phyloP scores from a whole-genome alignment of 768 basidiomycete species.

The Panaeolus cyanescens region DNA sequence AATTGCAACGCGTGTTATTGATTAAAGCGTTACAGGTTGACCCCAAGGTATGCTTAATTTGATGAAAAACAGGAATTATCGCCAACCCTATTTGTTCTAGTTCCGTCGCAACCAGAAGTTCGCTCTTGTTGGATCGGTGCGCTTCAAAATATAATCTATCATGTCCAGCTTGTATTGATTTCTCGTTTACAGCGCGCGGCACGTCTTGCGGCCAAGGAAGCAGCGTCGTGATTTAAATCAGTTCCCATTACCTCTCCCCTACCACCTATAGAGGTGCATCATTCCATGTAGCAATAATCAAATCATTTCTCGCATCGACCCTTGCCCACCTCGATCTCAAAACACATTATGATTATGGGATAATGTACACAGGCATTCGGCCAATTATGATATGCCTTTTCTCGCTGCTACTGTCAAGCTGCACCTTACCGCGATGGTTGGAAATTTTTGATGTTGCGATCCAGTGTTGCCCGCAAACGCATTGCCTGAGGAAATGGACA shows the following conservation, averaged over 20 bases:
- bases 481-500: slow-evolving; percentile 49
- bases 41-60: slow-evolving; percentile 58
- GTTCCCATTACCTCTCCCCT: neutral
- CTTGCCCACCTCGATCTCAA: neutral
- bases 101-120: slow-evolving; percentile 83
- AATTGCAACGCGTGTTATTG: neutral
- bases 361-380: slow-evolving; percentile 1
- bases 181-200: slow-evolving; percentile 57
- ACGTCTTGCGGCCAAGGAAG: slow-evolving; percentile 58
- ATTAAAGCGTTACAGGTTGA: slow-evolving; percentile 58
- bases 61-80: slow-evolving; percentile 6
- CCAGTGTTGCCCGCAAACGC: slow-evolving; percentile 65
- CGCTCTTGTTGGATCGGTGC: slow-evolving; percentile 75
- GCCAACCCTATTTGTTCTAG: slow-evolving; percentile 37
- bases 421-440: slow-evolving; percentile 20
- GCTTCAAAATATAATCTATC: slow-evolving; percentile 24
- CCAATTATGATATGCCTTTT: slow-evolving; percentile 3
- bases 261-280: slow-evolving; percentile 3
- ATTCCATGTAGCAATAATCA: slow-evolving; percentile 3
- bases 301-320: neutral
- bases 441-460: slow-evolving; percentile 49
- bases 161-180: slow-evolving; percentile 3
- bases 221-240: slow-evolving; percentile 37
- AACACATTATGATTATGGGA: slow-evolving; percentile 3
- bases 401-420: neutral